A percentile compares a stretch with the other conserved stretches of the same genome.
These are phyloP conservation scores for Crepidotus variabilis DNA, from an alignment of 768 basidiomycete species.

Conservation along the genomic window DNA sequence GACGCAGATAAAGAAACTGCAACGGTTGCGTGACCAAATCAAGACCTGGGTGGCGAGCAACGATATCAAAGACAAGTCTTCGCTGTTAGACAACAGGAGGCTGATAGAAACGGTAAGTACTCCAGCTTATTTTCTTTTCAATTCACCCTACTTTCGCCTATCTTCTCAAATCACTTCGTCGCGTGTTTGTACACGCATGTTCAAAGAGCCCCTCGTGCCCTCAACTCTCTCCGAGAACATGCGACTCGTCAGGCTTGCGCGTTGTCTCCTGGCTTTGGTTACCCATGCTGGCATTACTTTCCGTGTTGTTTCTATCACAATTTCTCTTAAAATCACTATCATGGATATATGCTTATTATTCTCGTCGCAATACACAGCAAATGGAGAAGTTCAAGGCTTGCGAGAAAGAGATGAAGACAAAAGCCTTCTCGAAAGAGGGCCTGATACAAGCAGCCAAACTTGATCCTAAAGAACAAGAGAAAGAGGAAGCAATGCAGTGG, in stretches of 20 bases:
- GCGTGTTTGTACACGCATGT: not conserved
- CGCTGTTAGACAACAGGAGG: slow-evolving; percentile 87
- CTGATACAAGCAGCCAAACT: slow-evolving; percentile 90
- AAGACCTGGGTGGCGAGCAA: slow-evolving; percentile 98
- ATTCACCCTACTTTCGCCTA: slow-evolving; percentile 1
- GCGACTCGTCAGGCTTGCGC: slow-evolving; percentile 7
- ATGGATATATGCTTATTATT: slow-evolving; percentile 20
- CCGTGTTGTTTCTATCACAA: slow-evolving; percentile 13
- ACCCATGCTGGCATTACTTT: slow-evolving; percentile 4
- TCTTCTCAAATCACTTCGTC: slow-evolving; percentile 5
- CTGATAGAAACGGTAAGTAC: slow-evolving; percentile 91
- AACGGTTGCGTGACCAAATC: slow-evolving; percentile 97
- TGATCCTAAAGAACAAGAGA: slow-evolving; percentile 97
- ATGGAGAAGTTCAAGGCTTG: slow-evolving; percentile 99
- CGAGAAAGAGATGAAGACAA: slow-evolving; percentile 99
- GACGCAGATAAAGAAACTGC: slow-evolving; percentile 98
- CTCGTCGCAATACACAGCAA: slow-evolving; percentile 61
- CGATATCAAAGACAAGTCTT: slow-evolving; percentile 98
- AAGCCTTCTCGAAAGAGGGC: slow-evolving; percentile 99
- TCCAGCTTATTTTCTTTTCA: slow-evolving; percentile 13
- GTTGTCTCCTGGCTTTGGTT: not conserved
- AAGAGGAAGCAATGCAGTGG: slow-evolving; percentile 86
- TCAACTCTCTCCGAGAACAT: not conserved
- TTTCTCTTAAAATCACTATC: slow-evolving; percentile 21
- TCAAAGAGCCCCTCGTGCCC: slow-evolving; percentile 10